Percentiles rank a stretch among this genome's conserved stretches.
Evolutionary conservation across 177 flowering plant genomes (phyloP).

Genomic region (Vitis hybrid): DNA sequence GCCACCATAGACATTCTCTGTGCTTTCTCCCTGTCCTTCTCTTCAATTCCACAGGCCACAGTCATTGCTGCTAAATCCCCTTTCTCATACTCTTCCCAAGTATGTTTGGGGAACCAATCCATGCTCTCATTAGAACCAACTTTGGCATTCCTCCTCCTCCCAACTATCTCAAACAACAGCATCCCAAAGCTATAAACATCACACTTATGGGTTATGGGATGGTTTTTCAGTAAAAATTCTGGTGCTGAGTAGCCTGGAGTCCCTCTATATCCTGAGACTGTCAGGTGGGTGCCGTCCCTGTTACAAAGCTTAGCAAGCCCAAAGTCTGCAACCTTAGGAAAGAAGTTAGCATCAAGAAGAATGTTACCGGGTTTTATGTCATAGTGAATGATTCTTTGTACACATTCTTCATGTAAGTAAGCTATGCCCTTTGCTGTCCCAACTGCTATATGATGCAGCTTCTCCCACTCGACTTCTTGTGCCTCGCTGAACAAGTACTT

Average conservation of each 20-base stretch:
- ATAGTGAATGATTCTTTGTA: conserved; percentile 10
- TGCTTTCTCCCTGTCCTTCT: conserved; percentile 1
- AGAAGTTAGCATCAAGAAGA: conserved; percentile 2
- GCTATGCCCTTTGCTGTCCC: conserved; percentile 11
- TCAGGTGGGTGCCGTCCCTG: neutral
- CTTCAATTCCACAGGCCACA: neutral
- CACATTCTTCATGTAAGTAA: conserved; percentile 13
- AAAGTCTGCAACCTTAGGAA: conserved; percentile 12
- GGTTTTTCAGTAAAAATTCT: neutral
- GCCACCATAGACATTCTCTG: conserved; percentile 9
- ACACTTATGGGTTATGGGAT: conserved; percentile 2
- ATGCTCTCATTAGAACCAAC: neutral
- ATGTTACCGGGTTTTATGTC: conserved; percentile 10
- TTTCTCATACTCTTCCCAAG: neutral
- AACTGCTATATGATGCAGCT: conserved; percentile 7
- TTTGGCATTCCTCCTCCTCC: conserved; percentile 6
- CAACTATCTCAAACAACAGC: conserved; percentile 13
- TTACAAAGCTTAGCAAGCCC: conserved; percentile 10
- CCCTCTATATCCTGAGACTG: neutral
- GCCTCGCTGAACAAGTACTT: neutral
- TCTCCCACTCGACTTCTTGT: neutral
- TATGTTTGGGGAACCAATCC: conserved; percentile 11
- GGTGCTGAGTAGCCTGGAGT: conserved; percentile 4
- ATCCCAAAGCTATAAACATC: conserved; percentile 16
- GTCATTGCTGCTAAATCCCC: neutral